A percentile compares a stretch with the other conserved stretches of the same genome.
These are phyloP conservation scores for Mycena floridula DNA, from an alignment of 768 basidiomycete species.

Conservation along the genomic window DNA sequence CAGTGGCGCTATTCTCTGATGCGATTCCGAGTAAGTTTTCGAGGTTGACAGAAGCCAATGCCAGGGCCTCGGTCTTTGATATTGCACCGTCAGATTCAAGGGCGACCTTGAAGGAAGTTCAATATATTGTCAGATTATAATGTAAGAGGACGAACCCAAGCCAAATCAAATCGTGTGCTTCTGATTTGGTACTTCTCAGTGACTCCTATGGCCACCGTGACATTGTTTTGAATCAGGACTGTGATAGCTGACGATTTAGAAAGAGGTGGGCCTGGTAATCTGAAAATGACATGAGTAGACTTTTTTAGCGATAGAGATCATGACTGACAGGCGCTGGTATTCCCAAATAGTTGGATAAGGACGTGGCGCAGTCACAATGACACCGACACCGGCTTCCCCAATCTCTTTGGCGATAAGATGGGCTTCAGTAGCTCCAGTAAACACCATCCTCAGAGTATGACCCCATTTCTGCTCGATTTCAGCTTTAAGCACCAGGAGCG, in stretches of 20 bases:
- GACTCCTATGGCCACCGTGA: slow-evolving; percentile 63
- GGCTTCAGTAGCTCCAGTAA: slow-evolving; percentile 58
- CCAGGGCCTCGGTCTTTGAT: slow-evolving; percentile 26
- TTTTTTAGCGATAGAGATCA: not conserved
- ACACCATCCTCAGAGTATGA: slow-evolving; percentile 38
- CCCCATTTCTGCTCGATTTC: slow-evolving; percentile 46
- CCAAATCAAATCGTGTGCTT: slow-evolving; percentile 68
- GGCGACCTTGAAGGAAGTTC: not conserved
- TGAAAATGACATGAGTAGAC: slow-evolving; percentile 10
- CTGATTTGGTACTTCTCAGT: slow-evolving; percentile 55
- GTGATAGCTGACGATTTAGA: slow-evolving; percentile 47
- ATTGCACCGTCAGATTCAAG: slow-evolving; percentile 24
- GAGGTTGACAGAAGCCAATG: slow-evolving; percentile 33
- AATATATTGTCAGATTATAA: not conserved
- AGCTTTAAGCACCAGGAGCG: slow-evolving; percentile 55
- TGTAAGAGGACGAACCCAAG: slow-evolving; percentile 49
- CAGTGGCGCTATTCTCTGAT: not conserved
- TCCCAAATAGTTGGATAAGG: slow-evolving; percentile 72
- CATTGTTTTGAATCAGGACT: slow-evolving; percentile 52
- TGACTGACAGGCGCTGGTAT: slow-evolving; percentile 42
- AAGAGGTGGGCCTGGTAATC: slow-evolving; percentile 37
- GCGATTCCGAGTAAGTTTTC: slow-evolving; percentile 15
- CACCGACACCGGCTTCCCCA: slow-evolving; percentile 58
- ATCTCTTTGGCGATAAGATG: slow-evolving; percentile 71
- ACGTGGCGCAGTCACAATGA: slow-evolving; percentile 60